A percentile compares a stretch with the other conserved stretches of the same genome.
These are phyloP conservation scores for Ganoderma sinense DNA, from an alignment of 1,284 basidiomycete genomes.

Conservation along the genomic window DNA sequence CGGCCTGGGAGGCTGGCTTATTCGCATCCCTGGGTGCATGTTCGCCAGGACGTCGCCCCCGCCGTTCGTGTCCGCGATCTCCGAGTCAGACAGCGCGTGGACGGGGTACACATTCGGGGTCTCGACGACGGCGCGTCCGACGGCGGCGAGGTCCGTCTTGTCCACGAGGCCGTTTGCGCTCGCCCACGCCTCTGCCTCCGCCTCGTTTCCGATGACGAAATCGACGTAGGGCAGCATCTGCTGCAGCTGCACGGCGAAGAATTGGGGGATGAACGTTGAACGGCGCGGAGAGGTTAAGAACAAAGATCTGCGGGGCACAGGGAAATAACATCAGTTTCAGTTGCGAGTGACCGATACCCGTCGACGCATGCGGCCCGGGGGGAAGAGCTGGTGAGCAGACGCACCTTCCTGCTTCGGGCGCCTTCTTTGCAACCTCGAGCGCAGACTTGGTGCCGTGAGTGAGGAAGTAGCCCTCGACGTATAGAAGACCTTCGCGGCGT, in stretches of 20 bases:
- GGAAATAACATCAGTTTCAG: too few relatives aligned
- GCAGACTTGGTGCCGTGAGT: conserved; percentile 89
- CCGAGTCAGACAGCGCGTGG: conserved; percentile 62
- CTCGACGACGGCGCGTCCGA: conserved; percentile 72
- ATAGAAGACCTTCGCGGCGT: conserved; percentile 88
- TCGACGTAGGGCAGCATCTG: conserved; percentile 86
- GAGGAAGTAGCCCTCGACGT: conserved; percentile 98
- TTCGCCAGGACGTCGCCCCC: too few relatives aligned
- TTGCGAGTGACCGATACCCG: not conserved
- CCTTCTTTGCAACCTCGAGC: conserved; percentile 82
- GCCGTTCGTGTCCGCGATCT: conserved; percentile 98
- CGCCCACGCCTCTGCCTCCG: conserved; percentile 92
- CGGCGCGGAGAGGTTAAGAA: conserved; percentile 95
- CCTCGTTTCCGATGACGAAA: conserved; percentile 93
- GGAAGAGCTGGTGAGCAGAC: too few relatives aligned
- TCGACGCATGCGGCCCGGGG: too few relatives aligned
- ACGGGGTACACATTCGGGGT: conserved; percentile 69
- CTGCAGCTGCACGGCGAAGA: conserved; percentile 88
- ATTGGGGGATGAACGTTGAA: conserved; percentile 98
- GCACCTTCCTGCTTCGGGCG: conserved; percentile 83
- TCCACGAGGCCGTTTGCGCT: conserved; percentile 64
- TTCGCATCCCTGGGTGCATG: too few relatives aligned
- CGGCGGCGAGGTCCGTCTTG: conserved; percentile 68
- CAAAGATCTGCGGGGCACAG: conserved; percentile 70
- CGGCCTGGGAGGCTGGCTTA: not conserved